A percentile compares a stretch with the other conserved stretches of the same genome.
Evolutionary conservation across 2,329 filamentous ascomycete species (phyloP).

Genomic region (Pseudohalonectria lignicola): DNA sequence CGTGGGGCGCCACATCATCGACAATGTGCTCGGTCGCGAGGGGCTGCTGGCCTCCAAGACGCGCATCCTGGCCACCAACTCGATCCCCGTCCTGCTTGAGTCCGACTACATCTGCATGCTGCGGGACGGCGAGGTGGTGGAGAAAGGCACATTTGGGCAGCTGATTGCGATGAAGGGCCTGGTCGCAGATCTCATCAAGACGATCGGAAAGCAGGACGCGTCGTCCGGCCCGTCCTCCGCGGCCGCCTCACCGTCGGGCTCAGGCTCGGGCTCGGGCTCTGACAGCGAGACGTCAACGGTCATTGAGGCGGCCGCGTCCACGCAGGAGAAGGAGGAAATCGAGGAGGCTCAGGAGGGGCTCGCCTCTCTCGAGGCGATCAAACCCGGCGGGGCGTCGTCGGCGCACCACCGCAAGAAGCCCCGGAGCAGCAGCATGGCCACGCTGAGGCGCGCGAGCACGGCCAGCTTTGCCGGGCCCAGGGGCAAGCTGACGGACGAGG

Average conservation of each 20-base stretch:
- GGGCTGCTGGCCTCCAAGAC: constrained; percentile 81
- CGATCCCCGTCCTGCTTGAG: constrained; percentile 81
- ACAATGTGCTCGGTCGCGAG: constrained; percentile 79
- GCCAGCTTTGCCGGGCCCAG: constrained; percentile 81
- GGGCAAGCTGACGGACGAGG: constrained; percentile 77
- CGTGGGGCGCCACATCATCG: constrained; percentile 87
- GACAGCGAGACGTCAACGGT: constrained; percentile 47
- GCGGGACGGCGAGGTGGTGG: constrained; percentile 70
- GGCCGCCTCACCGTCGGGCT: constrained; percentile 19
- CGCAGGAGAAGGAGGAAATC: constrained; percentile 52
- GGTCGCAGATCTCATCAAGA: constrained; percentile 73
- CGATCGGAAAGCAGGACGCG: constrained; percentile 47
- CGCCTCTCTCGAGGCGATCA: constrained; percentile 68
- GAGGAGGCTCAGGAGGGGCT: constrained; percentile 71
- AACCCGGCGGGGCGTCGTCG: constrained; percentile 27
- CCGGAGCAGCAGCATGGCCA: constrained; percentile 61
- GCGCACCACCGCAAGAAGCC: no score
- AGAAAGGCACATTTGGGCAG: constrained; percentile 84
- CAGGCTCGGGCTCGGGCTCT: no score
- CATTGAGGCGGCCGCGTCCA: constrained; percentile 35
- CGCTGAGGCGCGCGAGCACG: constrained; percentile 80
- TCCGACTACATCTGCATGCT: constrained; percentile 83
- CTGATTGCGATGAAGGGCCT: constrained; percentile 90
- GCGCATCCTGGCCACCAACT: constrained; percentile 86
- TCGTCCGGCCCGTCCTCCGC: constrained; percentile 25